Conservation (phyloP, 1,139 yeast genomes). For the Taiozyma sp. region DNA sequence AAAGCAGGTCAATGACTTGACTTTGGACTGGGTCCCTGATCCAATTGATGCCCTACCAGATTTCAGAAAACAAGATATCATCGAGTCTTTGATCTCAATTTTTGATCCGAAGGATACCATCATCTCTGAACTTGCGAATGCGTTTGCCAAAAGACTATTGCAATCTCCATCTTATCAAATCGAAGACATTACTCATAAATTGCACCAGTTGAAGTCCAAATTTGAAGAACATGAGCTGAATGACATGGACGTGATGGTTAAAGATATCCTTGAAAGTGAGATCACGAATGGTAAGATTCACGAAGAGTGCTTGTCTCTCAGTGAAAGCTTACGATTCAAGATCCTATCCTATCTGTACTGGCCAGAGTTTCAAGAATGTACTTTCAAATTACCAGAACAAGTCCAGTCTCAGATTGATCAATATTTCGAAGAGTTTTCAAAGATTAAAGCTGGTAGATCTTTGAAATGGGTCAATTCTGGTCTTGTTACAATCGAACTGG, state of each 20-base stretch:
- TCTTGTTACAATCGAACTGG: slow-evolving; percentile 53
- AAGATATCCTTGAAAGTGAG: slow-evolving; percentile 61
- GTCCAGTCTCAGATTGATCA: slow-evolving; percentile 37
- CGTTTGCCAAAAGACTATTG: slow-evolving; percentile 62
- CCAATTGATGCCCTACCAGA: slow-evolving; percentile 93
- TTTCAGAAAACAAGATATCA: slow-evolving; percentile 62
- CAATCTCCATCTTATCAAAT: slow-evolving; percentile 43
- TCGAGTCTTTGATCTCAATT: slow-evolving; percentile 68
- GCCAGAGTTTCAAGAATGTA: slow-evolving; percentile 28
- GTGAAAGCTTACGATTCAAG: slow-evolving; percentile 30
- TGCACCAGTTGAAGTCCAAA: slow-evolving; percentile 54
- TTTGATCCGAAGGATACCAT: slow-evolving; percentile 78
- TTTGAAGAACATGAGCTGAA: slow-evolving; percentile 67
- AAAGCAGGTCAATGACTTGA: slow-evolving; percentile 22
- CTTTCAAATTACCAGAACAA: slow-evolving; percentile 42
- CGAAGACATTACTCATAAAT: slow-evolving; percentile 34
- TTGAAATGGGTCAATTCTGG: slow-evolving; percentile 63
- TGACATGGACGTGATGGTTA: slow-evolving; percentile 79
- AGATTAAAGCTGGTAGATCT: slow-evolving; percentile 51
- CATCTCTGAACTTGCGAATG: slow-evolving; percentile 61
- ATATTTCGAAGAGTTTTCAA: slow-evolving; percentile 40
- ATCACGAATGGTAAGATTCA: slow-evolving; percentile 31
- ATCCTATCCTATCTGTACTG: slow-evolving; percentile 37
- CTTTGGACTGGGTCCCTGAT: slow-evolving; percentile 76
- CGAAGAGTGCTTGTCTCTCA: slow-evolving; percentile 1